These are phyloP conservation scores for Rhizopogon rudus DNA, from an alignment of 768 basidiomycete genomes.

Conservation along the genomic window DNA sequence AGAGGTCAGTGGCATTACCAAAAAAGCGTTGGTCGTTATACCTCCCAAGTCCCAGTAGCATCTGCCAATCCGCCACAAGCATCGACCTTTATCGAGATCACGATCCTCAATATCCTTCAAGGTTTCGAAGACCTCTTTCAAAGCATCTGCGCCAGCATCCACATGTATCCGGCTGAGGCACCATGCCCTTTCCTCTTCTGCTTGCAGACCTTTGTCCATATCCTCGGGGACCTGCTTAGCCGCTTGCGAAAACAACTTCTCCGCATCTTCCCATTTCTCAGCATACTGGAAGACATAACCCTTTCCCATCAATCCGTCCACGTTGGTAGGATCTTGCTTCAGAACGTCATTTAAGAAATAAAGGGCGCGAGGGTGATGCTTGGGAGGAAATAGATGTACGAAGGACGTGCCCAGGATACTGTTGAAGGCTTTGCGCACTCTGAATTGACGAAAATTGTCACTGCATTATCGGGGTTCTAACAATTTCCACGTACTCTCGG, in stretches of 20 bases:
- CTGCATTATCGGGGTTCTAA: neutral
- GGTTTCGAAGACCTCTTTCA: slow-evolving; percentile 43
- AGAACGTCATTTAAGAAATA: slow-evolving; percentile 73
- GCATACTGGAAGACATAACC: slow-evolving; percentile 68
- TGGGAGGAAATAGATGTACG: slow-evolving; percentile 84
- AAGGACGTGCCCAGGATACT: slow-evolving; percentile 69
- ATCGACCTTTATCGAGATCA: slow-evolving; percentile 64
- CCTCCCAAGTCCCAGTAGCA: slow-evolving; percentile 71
- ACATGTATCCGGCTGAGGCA: slow-evolving; percentile 53
- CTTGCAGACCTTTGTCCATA: slow-evolving; percentile 47
- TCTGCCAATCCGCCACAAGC: slow-evolving; percentile 81
- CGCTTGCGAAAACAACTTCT: slow-evolving; percentile 55
- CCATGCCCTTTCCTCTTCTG: slow-evolving; percentile 85
- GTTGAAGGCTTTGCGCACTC: slow-evolving; percentile 65
- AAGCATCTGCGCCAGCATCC: slow-evolving; percentile 39
- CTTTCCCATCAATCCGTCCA: slow-evolving; percentile 63
- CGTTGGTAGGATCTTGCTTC: slow-evolving; percentile 52
- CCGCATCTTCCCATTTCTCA: slow-evolving; percentile 66
- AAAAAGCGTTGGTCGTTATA: slow-evolving; percentile 18
- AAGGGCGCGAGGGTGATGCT: slow-evolving; percentile 79
- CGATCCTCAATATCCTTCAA: slow-evolving; percentile 43
- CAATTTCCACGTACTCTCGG: slow-evolving; percentile 34
- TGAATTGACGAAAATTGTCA: slow-evolving; percentile 22
- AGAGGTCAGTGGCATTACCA: neutral
- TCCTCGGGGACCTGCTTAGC: slow-evolving; percentile 41